phyloP scores from a whole-genome alignment of 768 basidiomycete genomes.

The Lentinula lateritia region DNA sequence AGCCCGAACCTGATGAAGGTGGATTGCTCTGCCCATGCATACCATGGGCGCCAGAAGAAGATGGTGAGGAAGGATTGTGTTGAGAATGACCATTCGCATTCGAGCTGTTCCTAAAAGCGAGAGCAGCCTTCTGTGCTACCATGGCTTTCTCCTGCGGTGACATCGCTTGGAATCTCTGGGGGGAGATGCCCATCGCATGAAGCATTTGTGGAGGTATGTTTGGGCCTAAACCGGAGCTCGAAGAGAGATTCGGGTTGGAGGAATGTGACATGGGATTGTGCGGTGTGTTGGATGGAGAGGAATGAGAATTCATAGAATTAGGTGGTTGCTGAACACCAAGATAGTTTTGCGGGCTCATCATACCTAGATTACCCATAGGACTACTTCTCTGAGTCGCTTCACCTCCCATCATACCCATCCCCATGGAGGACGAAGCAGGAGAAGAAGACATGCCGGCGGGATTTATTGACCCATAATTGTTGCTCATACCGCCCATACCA shows the following conservation, averaged over 20 bases:
- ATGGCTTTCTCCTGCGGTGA: neutral
- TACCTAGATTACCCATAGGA: neutral
- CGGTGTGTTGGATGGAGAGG: neutral
- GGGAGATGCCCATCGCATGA: neutral
- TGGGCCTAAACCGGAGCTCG: neutral
- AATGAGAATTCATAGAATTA: neutral
- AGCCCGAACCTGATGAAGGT: neutral
- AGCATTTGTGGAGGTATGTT: neutral
- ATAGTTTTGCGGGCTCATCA: constrained; percentile 1
- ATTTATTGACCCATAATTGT: neutral
- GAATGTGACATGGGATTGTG: neutral
- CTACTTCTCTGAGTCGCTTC: neutral
- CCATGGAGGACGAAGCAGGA: neutral
- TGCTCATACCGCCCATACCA: neutral
- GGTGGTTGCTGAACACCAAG: neutral
- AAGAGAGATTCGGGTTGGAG: neutral
- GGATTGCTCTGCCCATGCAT: neutral
- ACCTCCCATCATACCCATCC: neutral
- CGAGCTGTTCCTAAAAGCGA: neutral
- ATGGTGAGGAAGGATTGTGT: neutral
- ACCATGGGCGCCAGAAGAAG: neutral
- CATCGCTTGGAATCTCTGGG: neutral
- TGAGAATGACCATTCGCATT: constrained; percentile 1
- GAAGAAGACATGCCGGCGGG: constrained; percentile 1
- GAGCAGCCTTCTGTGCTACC: neutral